phyloP scores from a whole-genome alignment of 257 asterid genomes.

The Agastache rugosa region DNA sequence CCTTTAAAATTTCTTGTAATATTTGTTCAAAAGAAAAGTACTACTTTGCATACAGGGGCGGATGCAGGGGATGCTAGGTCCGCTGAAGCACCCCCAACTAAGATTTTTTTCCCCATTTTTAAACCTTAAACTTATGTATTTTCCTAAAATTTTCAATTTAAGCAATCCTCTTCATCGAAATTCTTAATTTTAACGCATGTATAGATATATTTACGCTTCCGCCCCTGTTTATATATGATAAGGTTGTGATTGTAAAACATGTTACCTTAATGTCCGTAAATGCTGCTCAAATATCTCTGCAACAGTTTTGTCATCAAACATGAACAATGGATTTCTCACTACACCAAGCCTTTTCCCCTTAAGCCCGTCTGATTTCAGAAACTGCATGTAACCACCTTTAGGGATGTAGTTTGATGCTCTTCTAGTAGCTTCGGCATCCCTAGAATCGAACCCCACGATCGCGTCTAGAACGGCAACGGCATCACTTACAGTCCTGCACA shows the following conservation, averaged over 20 bases:
- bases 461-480: conserved; percentile 66
- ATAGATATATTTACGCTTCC: too few relatives aligned
- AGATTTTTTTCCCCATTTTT: too few relatives aligned
- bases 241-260: not conserved
- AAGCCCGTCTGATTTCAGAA: conserved; percentile 58
- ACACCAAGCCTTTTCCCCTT: conserved; percentile 66
- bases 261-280: conserved; percentile 54
- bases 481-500: conserved; percentile 66
- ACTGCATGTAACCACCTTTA: conserved; percentile 58
- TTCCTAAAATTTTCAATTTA: too few relatives aligned
- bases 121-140: too few relatives aligned
- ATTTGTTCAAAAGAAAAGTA: too few relatives aligned
- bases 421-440: conserved; percentile 53
- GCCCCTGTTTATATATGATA: not conserved
- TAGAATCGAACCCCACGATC: conserved; percentile 61
- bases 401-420: conserved; percentile 62
- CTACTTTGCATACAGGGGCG: too few relatives aligned
- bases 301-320: conserved; percentile 13
- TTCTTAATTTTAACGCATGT: too few relatives aligned
- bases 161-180: too few relatives aligned
- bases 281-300: conserved; percentile 48
- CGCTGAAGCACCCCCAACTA: too few relatives aligned
- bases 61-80: too few relatives aligned
- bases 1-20: too few relatives aligned
- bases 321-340: conserved; percentile 55